Evolutionary conservation across 2,329 filamentous ascomycete species (phyloP).

Genomic region (Penicillium freii): DNA sequence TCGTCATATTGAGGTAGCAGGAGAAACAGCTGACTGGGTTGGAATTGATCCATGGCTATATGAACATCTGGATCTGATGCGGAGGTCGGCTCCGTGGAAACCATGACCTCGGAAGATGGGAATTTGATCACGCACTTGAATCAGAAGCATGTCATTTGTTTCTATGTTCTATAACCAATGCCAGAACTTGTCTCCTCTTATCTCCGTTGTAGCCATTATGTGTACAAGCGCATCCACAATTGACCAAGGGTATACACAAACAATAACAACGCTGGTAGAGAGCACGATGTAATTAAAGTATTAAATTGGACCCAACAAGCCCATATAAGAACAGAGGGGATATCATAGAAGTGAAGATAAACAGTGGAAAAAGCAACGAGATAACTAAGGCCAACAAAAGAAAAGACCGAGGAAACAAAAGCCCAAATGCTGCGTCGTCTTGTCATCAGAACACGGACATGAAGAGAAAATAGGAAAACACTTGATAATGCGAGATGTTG

Average conservation of each 20-base stretch:
- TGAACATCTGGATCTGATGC: not conserved
- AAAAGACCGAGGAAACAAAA: conserved; percentile 23
- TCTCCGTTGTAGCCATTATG: conserved; percentile 16
- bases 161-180: not conserved
- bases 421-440: conserved; percentile 42
- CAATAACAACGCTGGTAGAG: conserved; percentile 22
- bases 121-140: not conserved
- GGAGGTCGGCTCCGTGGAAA: conserved; percentile 12
- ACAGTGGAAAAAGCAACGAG: conserved; percentile 21
- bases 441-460: conserved; percentile 43
- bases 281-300: conserved; percentile 30
- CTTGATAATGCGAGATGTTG: conserved; percentile 33
- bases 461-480: conserved; percentile 31
- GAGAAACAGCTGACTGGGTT: not conserved
- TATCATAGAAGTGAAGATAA: conserved; percentile 41
- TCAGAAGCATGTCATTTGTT: conserved; percentile 20
- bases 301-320: conserved; percentile 33
- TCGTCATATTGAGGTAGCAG: conserved; percentile 17
- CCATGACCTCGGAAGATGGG: not conserved
- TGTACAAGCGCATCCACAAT: conserved; percentile 18
- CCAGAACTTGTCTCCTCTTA: not conserved
- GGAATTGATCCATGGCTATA: conserved; percentile 7
- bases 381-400: conserved; percentile 23
- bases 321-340: conserved; percentile 43
- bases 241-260: conserved; percentile 12